phyloP scores from a whole-genome alignment of 352 stramenopile genomes.

The Pythium aquatile region DNA sequence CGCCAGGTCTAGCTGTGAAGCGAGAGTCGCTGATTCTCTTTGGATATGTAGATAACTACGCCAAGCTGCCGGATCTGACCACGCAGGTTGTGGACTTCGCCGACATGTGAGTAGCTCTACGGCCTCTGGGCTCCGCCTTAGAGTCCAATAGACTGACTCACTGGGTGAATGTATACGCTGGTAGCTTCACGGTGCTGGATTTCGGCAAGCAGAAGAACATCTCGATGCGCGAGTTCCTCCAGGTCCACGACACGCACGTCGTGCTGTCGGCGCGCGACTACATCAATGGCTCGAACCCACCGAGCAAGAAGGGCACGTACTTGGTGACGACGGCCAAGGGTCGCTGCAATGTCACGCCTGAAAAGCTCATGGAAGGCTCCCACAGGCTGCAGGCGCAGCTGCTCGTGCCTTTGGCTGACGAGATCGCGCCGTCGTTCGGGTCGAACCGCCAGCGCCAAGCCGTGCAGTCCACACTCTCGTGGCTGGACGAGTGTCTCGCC shows the following conservation, averaged over 20 bases:
- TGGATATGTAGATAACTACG: constrained; percentile 48
- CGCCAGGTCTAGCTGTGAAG: background rate
- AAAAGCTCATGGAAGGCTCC: constrained; percentile 63
- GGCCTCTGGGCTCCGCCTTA: too few species aligned
- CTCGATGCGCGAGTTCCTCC: constrained; percentile 51
- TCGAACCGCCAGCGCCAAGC: constrained; percentile 66
- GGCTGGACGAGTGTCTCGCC: constrained; percentile 63
- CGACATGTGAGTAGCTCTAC: constrained; percentile 47
- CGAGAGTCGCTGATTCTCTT: background rate
- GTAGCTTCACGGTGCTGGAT: constrained; percentile 35
- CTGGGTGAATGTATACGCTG: background rate
- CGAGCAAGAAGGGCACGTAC: constrained; percentile 54
- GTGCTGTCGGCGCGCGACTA: constrained; percentile 76
- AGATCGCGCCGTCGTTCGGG: constrained; percentile 52
- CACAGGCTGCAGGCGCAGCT: constrained; percentile 50
- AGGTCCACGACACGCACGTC: constrained; percentile 41
- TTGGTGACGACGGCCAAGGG: constrained; percentile 58
- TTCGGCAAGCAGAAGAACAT: constrained; percentile 38
- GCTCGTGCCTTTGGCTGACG: constrained; percentile 65
- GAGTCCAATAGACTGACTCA: background rate
- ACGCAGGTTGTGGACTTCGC: constrained; percentile 67
- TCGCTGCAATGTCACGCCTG: constrained; percentile 38
- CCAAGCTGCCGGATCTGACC: constrained; percentile 54
- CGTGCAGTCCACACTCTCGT: constrained; percentile 63
- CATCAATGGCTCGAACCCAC: constrained; percentile 54